Evolutionary conservation across 2,329 filamentous ascomycete genomes (phyloP).

Genomic region (Teratosphaeria pseudoeucalypti): DNA sequence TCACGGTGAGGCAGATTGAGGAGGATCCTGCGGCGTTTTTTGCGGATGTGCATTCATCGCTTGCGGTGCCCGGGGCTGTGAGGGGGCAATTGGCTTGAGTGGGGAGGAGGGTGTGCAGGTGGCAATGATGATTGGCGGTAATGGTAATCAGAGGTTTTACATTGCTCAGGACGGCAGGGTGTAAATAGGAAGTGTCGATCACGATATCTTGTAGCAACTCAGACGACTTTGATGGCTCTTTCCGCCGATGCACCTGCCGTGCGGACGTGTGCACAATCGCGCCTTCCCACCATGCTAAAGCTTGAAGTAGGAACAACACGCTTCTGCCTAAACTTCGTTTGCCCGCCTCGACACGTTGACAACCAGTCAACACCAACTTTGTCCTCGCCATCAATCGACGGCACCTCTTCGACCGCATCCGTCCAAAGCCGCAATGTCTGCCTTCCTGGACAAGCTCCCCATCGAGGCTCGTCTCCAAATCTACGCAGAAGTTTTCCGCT

Average conservation of each 20-base stretch:
- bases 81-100: conserved; percentile 37
- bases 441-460: not conserved
- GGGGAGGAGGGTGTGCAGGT: not conserved
- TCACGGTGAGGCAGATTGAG: conserved; percentile 43
- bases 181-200: not conserved
- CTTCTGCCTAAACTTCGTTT: not conserved
- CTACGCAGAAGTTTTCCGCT: not conserved
- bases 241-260: not conserved
- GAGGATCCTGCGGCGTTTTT: conserved; percentile 42
- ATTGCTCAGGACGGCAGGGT: not conserved
- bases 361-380: not conserved
- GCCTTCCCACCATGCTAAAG: not conserved
- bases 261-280: not conserved
- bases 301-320: not conserved
- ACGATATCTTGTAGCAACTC: not conserved
- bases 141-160: not conserved
- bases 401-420: not conserved
- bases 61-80: conserved; percentile 41
- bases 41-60: conserved; percentile 42
- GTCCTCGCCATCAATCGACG: not conserved
- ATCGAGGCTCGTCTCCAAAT: not conserved
- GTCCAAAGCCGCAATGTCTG: not conserved
- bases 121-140: not conserved
- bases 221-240: not conserved
- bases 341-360: not conserved